These are phyloP conservation scores for Tuber umbilicatum DNA, from an alignment of 495 filamentous ascomycete genomes.

Conservation along the genomic window DNA sequence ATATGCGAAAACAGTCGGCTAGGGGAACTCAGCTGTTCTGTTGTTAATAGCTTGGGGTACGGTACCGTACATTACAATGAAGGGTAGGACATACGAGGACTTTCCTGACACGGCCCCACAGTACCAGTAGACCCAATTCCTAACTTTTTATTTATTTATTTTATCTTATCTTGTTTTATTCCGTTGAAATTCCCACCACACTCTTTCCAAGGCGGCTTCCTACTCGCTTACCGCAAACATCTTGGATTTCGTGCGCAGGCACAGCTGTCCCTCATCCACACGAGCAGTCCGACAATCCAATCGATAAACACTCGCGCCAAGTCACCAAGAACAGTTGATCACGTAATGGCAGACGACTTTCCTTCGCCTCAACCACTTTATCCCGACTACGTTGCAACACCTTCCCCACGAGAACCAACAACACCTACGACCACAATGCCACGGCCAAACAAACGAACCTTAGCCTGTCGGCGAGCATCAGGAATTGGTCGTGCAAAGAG, in stretches of 20 bases:
- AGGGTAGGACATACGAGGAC: background rate
- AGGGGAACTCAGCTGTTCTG: background rate
- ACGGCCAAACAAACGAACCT: conserved; percentile 22
- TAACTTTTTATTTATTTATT: background rate
- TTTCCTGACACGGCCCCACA: background rate
- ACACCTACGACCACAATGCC: conserved; percentile 13
- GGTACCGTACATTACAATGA: background rate
- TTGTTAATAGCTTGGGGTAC: background rate
- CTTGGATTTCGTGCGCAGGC: background rate
- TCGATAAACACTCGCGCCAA: conserved; percentile 1
- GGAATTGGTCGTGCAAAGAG: background rate
- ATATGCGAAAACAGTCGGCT: background rate
- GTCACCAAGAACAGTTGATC: background rate
- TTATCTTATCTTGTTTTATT: background rate
- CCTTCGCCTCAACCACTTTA: background rate
- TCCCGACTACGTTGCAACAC: background rate
- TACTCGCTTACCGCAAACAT: background rate
- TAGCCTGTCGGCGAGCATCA: conserved; percentile 18
- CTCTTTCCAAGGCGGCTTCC: background rate
- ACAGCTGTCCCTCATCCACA: background rate
- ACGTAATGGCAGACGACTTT: background rate
- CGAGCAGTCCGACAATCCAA: background rate
- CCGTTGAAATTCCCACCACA: background rate
- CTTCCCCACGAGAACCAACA: background rate
- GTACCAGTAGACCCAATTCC: background rate